Base-by-base conservation (phyloP, 495 filamentous ascomycete species). In the Clohesyomyces aquaticus region DNA sequence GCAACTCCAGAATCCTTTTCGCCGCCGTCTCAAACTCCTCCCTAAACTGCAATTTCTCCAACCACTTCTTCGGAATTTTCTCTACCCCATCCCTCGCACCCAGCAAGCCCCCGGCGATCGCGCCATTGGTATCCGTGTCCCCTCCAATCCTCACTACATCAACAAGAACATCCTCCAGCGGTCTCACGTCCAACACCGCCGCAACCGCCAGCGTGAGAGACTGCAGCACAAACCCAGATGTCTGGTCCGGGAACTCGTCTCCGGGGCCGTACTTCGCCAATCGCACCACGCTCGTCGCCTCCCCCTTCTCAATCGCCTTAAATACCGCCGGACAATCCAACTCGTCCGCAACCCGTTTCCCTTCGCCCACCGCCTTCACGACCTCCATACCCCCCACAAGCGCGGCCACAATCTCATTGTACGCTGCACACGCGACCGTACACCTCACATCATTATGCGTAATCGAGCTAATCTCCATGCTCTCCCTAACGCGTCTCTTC, bases 61-160 rank as follows among this genome's bases (percentile, higher is more conserved):
- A 23, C 66, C 66, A 68, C 27, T 55, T n/a, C 60, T 52, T 38
- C 4, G 66, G 66, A 47, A 68, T 54, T 16, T 8, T 48, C 28
- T 68, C 66, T 0, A 61, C 42, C 12, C 66, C 66, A 51, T 68
- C 66, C 29, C 66, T 55, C 19, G 60, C 66, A 1, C 66, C 66
- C n/a, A 68, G 22, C 22, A 68, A 26, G 3, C 66, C 66, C 12
- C 66, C 66, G 1, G 60, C 55, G 38, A 68, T 68, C 11, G 66
- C 66, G 16, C 55, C 66, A 52, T 68, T 68, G 1, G 66, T 68
- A 61, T 68, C 66, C 0, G 60, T 65, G 29, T 68, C 66, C 3
- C 61, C 61, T 18, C 66, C 66, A 32, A 65, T 38, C 19, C 60
- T 32, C 6, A 68, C 55, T 3, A 68, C 66, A 57, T 65, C 66